phyloP scores from a whole-genome alignment of 2,329 filamentous ascomycete species.

The Ramularia collo-cygni region DNA sequence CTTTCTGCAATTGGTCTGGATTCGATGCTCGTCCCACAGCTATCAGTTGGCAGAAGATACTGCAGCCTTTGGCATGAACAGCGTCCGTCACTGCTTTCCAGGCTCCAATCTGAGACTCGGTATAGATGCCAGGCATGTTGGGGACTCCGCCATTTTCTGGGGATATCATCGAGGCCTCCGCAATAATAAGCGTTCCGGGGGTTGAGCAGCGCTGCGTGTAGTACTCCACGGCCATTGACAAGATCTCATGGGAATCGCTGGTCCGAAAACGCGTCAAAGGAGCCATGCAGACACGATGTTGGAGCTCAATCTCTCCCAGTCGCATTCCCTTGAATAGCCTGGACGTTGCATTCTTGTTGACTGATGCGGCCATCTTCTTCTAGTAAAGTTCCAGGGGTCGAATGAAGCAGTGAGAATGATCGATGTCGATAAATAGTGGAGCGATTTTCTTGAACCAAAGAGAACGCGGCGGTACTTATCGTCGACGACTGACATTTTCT shows the following conservation, averaged over 20 bases:
- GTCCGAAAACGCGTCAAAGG: constrained; percentile 47
- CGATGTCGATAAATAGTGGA: too few relatives aligned
- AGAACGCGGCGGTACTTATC: too few relatives aligned
- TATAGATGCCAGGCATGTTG: constrained; percentile 28
- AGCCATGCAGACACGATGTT: constrained; percentile 46
- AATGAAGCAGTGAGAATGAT: too few relatives aligned
- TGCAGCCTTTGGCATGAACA: constrained; percentile 44
- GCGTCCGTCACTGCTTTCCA: constrained; percentile 46
- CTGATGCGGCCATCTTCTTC: too few relatives aligned
- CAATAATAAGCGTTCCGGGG: constrained; percentile 28
- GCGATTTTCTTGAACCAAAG: too few relatives aligned
- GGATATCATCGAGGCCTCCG: constrained; percentile 30
- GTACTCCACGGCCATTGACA: constrained; percentile 11
- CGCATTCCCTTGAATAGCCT: constrained; percentile 34
- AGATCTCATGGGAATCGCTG: constrained; percentile 41
- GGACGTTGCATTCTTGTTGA: neutral
- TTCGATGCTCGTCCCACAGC: constrained; percentile 44
- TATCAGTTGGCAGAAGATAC: constrained; percentile 41
- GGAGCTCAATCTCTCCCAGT: constrained; percentile 35
- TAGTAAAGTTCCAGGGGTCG: too few relatives aligned
- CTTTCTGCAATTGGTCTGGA: constrained; percentile 19
- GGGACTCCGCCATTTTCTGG: constrained; percentile 17
- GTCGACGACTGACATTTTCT: too few relatives aligned
- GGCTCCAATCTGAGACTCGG: constrained; percentile 36
- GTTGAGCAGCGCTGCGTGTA: constrained; percentile 33